Percentiles rank a stretch among this genome's conserved stretches.
Conservation (phyloP, 2,329 filamentous ascomycete species). For the Penicillium sp. region DNA sequence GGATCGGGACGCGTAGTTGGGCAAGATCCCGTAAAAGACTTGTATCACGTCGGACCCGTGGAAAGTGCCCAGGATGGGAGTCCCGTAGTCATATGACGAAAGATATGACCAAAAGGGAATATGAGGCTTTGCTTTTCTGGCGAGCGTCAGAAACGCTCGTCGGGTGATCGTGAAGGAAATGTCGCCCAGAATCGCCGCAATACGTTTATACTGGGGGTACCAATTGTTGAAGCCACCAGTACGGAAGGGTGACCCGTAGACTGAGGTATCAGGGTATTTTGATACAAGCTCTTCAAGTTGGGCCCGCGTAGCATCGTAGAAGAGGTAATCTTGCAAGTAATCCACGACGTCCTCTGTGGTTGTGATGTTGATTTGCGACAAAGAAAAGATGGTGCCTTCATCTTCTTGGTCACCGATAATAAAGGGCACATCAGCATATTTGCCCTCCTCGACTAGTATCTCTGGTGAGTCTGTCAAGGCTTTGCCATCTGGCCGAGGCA, state of each 20-base stretch:
- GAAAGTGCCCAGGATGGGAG: conserved; percentile 71
- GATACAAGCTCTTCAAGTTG: conserved; percentile 58
- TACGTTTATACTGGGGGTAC: conserved; percentile 74
- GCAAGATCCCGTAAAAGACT: conserved; percentile 63
- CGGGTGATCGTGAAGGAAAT: conserved; percentile 71
- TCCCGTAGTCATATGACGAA: conserved; percentile 67
- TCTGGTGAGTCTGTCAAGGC: conserved; percentile 64
- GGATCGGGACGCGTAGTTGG: conserved; percentile 60
- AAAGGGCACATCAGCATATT: conserved; percentile 60
- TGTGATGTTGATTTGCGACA: conserved; percentile 68
- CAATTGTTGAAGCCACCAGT: conserved; percentile 67
- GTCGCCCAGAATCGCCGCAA: conserved; percentile 73
- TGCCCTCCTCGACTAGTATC: conserved; percentile 50
- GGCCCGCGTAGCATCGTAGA: conserved; percentile 53
- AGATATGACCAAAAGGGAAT: conserved; percentile 75
- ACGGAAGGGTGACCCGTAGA: conserved; percentile 68
- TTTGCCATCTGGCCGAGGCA: conserved; percentile 69
- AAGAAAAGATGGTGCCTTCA: conserved; percentile 71
- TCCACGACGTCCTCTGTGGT: conserved; percentile 57
- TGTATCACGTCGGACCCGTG: conserved; percentile 69
- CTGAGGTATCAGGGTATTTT: conserved; percentile 59
- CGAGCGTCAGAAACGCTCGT: conserved; percentile 58
- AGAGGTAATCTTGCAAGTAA: conserved; percentile 63
- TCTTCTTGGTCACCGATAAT: conserved; percentile 76
- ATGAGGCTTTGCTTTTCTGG: conserved; percentile 49